phyloP scores from a whole-genome alignment of 202 grass and related monocot species.

The Miscanthus sacchariflorus region DNA sequence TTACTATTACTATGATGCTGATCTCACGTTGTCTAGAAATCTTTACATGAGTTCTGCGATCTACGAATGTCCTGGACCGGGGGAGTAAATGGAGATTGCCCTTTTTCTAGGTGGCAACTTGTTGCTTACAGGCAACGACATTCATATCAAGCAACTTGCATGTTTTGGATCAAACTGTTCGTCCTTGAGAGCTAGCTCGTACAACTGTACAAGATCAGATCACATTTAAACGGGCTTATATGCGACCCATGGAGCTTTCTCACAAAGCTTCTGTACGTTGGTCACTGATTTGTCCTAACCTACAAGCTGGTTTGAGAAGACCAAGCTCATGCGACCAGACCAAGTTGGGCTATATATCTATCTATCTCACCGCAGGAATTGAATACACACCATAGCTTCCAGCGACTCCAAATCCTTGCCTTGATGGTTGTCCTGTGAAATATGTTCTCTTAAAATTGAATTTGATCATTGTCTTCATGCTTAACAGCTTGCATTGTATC shows the following conservation, averaged over 20 bases:
- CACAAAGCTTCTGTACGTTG: slow-evolving; percentile 1
- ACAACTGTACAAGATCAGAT: slow-evolving; percentile 9
- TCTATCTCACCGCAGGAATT: slow-evolving; percentile 40
- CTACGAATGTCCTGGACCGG: not conserved
- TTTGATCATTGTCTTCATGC: not conserved
- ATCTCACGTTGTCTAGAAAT: not conserved
- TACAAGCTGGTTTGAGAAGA: not conserved
- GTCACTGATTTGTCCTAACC: slow-evolving; percentile 13
- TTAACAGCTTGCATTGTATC: not conserved
- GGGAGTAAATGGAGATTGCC: slow-evolving; percentile 11
- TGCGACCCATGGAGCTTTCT: slow-evolving; percentile 19
- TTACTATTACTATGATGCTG: slow-evolving; percentile 10
- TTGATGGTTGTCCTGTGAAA: slow-evolving; percentile 5
- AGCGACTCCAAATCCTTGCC: slow-evolving; percentile 1
- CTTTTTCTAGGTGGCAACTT: slow-evolving; percentile 21
- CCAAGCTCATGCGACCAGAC: slow-evolving; percentile 3
- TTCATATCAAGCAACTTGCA: slow-evolving; percentile 8
- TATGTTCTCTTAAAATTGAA: not conserved
- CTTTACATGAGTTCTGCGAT: not conserved
- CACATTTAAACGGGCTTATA: slow-evolving; percentile 20
- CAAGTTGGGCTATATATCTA: not conserved
- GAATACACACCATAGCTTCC: not conserved
- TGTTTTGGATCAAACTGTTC: slow-evolving; percentile 9
- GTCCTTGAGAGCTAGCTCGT: not conserved
- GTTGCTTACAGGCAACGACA: slow-evolving; percentile 40